phyloP scores from a whole-genome alignment of 768 basidiomycete species.

The Boletus rex-veris region DNA sequence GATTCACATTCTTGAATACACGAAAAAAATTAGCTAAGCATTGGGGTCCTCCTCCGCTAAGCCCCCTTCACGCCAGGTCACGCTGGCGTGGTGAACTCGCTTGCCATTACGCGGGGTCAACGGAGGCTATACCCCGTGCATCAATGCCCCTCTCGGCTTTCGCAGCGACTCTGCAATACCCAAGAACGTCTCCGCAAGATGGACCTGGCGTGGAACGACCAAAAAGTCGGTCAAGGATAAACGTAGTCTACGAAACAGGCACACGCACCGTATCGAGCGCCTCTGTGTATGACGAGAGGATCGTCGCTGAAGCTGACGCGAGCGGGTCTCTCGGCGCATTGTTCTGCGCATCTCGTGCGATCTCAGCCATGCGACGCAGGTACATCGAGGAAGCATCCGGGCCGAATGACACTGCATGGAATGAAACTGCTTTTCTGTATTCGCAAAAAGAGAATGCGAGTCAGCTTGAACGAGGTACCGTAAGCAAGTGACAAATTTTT shows the following conservation, averaged over 20 bases:
- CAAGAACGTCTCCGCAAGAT: conserved; percentile 55
- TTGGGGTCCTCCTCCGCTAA: too few relatives aligned
- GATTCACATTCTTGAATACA: too few relatives aligned
- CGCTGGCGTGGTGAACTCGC: too few relatives aligned
- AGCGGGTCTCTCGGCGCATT: conserved; percentile 40
- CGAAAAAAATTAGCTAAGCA: too few relatives aligned
- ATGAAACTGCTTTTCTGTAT: conserved; percentile 49
- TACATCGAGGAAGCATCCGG: conserved; percentile 17
- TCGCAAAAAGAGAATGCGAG: not conserved
- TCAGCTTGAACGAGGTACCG: not conserved
- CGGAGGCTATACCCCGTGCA: conserved; percentile 13
- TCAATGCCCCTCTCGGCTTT: conserved; percentile 51
- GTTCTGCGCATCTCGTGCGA: conserved; percentile 47
- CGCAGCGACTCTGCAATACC: conserved; percentile 55
- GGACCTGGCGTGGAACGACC: conserved; percentile 35
- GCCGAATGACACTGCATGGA: conserved; percentile 59
- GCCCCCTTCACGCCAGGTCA: too few relatives aligned
- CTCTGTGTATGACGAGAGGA: conserved; percentile 46
- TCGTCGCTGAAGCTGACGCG: conserved; percentile 27
- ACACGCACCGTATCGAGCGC: conserved; percentile 48
- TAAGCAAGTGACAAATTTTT: not conserved
- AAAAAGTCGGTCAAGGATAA: too few relatives aligned
- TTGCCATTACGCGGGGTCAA: too few relatives aligned
- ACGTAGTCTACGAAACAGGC: too few relatives aligned
- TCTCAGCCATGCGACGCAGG: conserved; percentile 48